Conservation (phyloP, 2,329 filamentous ascomycete genomes). For the Metarhizium album region DNA sequence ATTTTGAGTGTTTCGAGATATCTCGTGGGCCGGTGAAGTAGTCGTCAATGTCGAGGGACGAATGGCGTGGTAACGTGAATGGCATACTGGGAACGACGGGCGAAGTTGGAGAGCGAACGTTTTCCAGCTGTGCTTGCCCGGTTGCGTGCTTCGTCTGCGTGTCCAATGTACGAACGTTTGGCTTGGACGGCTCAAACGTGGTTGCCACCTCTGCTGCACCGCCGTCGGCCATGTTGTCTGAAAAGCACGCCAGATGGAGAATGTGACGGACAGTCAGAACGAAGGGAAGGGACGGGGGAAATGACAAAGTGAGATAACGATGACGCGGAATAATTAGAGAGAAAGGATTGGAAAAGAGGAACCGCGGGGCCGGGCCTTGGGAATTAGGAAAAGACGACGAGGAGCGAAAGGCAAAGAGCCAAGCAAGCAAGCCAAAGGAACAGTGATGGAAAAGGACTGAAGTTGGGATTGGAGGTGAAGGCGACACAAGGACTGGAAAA, state of each 20-base stretch:
- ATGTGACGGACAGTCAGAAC: neutral
- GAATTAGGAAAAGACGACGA: neutral
- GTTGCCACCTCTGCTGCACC: neutral
- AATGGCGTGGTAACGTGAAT: slow-evolving; percentile 16
- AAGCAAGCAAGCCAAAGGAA: neutral
- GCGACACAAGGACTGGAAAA: neutral
- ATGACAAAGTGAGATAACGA: neutral
- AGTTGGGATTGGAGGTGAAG: neutral
- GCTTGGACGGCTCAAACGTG: neutral
- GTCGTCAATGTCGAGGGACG: slow-evolving; percentile 41
- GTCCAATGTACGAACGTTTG: neutral
- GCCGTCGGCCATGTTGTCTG: slow-evolving; percentile 2
- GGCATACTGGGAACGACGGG: neutral
- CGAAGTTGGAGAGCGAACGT: slow-evolving; percentile 1
- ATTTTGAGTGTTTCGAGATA: slow-evolving; percentile 63
- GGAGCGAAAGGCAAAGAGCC: neutral
- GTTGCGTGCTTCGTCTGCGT: neutral
- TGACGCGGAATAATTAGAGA: neutral
- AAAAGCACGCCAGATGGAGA: neutral
- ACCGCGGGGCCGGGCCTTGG: neutral
- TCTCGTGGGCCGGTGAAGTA: slow-evolving; percentile 59
- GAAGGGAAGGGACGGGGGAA: neutral
- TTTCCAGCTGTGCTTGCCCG: neutral
- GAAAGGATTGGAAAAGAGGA: neutral
- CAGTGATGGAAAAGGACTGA: neutral